Base-by-base conservation (phyloP, 495 filamentous ascomycete genomes). In the Trichocladium antarcticum region DNA sequence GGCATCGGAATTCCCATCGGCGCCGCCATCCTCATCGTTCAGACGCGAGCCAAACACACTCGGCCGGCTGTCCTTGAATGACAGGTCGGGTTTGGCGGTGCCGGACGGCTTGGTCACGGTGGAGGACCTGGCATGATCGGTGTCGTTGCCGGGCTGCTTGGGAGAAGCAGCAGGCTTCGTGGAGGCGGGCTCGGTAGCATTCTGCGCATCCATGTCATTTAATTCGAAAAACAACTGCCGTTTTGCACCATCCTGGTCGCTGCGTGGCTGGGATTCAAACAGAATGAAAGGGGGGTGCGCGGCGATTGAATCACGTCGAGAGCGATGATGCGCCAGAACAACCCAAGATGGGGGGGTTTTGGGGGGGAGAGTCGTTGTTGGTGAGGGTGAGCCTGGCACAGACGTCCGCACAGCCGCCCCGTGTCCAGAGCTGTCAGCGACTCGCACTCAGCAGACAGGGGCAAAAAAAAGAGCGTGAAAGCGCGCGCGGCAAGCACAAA, bases 1-100 rank as follows among this genome's bases (percentile, higher is more conserved):
- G 48, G 85, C 84, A 63, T 89, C 85, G 11, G 84, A 88, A 59
- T 87, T 83, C 45, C 74, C 77, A 32, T 79, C 76, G 49, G 56
- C 66, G 22, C 42, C 62, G 42, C 56, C 63, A 64, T 71, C 65
- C 16, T 71, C 69, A 28, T 70, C 70, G 42, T 58, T 21, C 19
- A 37, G 19, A 7, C 49, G 49, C 4, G 37, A 17, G 37, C 14
- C 29, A 22, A 50, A 44, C 49, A 50, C 53, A 46, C 50, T 42
- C 5, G 49, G 40, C 45, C 38, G 47, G 29, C 50, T 40, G 20
- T 66, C 59, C 47, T 45, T 64, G 42, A 40, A 28, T 0, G 60
- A 48, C 15, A 42, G 44, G 16, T 66, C 63, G 20, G 49, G 47
- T 47, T 58, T 64, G 24, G 45, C 37, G 47, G 24, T 42, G 48